phyloP scores from a whole-genome alignment of 2,329 filamentous ascomycete genomes.

The Trichoderma atroviride region DNA sequence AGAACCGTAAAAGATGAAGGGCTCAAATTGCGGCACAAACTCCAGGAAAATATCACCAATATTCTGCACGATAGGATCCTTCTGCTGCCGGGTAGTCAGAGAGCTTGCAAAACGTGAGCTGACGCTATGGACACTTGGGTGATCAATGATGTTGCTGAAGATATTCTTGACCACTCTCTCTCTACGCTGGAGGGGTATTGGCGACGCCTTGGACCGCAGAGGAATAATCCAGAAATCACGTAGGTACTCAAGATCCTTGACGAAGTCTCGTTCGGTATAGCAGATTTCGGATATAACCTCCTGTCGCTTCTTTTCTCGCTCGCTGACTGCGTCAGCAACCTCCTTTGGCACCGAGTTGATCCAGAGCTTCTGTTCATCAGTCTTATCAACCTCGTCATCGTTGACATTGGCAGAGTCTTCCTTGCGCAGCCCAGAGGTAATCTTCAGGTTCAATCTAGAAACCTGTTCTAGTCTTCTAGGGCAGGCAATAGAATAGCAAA shows the following conservation, averaged over 20 bases:
- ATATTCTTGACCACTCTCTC: conserved; percentile 93
- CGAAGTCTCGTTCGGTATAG: conserved; percentile 98
- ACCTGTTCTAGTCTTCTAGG: conserved; percentile 93
- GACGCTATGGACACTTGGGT: conserved; percentile 78
- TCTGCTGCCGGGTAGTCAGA: conserved; percentile 88
- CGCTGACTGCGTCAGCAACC: conserved; percentile 83
- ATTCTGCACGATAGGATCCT: conserved; percentile 82
- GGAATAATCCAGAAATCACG: conserved; percentile 99
- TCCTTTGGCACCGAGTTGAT: conserved; percentile 98
- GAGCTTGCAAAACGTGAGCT: conserved; percentile 86
- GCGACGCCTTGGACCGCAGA: conserved; percentile 77
- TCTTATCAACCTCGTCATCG: conserved; percentile 81
- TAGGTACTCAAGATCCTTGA: conserved; percentile 97
- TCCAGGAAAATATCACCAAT: conserved; percentile 94
- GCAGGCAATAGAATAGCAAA: conserved; percentile 98
- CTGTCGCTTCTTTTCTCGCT: conserved; percentile 94
- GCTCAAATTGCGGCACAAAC: conserved; percentile 88
- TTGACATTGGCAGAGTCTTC: conserved; percentile 60
- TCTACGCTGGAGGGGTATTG: conserved; percentile 82
- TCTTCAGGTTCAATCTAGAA: conserved; percentile 89
- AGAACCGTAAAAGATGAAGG: conserved; percentile 94
- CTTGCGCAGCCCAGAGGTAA: conserved; percentile 80
- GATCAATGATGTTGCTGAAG: conserved; percentile 92
- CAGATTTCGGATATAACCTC: conserved; percentile 98
- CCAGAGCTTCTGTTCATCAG: conserved; percentile 97